Base-by-base conservation (phyloP, 139 green algal species). In the Choricystis sp. region DNA sequence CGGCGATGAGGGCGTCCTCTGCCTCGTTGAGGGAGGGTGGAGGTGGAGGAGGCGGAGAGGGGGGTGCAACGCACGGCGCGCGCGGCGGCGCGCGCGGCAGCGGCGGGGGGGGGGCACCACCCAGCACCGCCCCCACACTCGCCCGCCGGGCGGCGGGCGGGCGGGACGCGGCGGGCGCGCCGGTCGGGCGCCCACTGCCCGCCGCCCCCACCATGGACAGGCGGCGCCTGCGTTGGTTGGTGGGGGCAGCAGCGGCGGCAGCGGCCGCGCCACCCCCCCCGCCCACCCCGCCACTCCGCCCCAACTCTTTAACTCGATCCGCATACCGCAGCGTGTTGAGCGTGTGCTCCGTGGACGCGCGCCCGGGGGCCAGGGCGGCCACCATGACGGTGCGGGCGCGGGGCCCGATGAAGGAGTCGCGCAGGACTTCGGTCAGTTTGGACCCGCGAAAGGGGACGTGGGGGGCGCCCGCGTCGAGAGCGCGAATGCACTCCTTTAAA, bases 251-350 rank as follows among this genome's bases (percentile, higher is more conserved):
- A 63, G 22, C 24, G 61, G 26, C 25, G 61, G 25, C 24, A 31
- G 22, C 23, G 60, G 19, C 24, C 60, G 25, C 0, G 60, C 30
- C 30, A 27, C 20, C n/a, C 29, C 28, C 66, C 49, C 30, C 29
- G 29, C 40, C 29, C 26, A 22, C 1, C 55, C 21, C 25, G 58
- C 62, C 30, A 66, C 63, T 24, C 25, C 56, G 61, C 26, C 28
- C 29, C n/a, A 70, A 57, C 65, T 85, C 86, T 75, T 96, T 96
- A n/a, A 96, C 86, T 14, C 91, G 77, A 76, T 98, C 90, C 9
- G 92, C 89, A 67, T 98, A 99, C 26, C 93, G 77, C 63, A 99
- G 80, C 19, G 93, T 98, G 78, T 99, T 99, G 56, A 99, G 84
- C 5, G 90, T 97, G 79, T 99, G 88, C 81, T 98, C 92, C 63